Conservation (phyloP, 108 stramenopile species). For the Fragilaria crotonensis region DNA sequence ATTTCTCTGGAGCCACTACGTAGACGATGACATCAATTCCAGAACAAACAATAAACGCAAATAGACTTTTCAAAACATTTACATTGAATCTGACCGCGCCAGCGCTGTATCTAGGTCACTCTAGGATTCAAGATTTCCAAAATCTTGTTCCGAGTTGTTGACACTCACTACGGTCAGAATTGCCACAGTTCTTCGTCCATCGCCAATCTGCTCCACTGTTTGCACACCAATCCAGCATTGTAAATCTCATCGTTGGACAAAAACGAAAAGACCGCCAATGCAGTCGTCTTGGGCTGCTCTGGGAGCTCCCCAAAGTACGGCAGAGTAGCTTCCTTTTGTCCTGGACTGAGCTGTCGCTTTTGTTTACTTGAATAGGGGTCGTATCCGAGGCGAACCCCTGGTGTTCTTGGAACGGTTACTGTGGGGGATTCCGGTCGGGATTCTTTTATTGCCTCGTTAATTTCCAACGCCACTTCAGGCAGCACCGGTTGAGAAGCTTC, state of each 20-base stretch:
- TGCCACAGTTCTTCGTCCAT: constrained; percentile 42
- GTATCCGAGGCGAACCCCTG: constrained; percentile 14
- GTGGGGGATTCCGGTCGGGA: no score
- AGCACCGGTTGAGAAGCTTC: no score
- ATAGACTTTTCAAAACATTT: neutral
- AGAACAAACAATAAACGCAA: neutral
- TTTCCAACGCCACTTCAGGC: no score
- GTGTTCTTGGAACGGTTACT: constrained; percentile 11
- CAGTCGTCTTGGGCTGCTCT: constrained; percentile 46
- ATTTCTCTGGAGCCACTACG: constrained; percentile 4
- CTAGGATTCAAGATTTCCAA: neutral
- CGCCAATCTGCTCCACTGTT: constrained; percentile 53
- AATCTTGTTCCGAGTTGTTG: neutral
- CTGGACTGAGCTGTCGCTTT: neutral
- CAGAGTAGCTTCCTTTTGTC: constrained; percentile 20
- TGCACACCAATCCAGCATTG: constrained; percentile 79
- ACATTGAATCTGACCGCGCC: neutral
- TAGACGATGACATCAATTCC: neutral
- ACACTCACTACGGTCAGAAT: constrained; percentile 1
- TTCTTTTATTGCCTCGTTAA: no score
- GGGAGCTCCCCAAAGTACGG: constrained; percentile 50
- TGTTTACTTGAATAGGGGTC: constrained; percentile 16
- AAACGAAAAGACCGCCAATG: constrained; percentile 62
- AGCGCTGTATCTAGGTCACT: neutral
- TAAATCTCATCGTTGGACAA: constrained; percentile 73